Evolutionary conservation across 495 filamentous ascomycete genomes (phyloP).

Genomic region (Penicillium dipodomyicola): DNA sequence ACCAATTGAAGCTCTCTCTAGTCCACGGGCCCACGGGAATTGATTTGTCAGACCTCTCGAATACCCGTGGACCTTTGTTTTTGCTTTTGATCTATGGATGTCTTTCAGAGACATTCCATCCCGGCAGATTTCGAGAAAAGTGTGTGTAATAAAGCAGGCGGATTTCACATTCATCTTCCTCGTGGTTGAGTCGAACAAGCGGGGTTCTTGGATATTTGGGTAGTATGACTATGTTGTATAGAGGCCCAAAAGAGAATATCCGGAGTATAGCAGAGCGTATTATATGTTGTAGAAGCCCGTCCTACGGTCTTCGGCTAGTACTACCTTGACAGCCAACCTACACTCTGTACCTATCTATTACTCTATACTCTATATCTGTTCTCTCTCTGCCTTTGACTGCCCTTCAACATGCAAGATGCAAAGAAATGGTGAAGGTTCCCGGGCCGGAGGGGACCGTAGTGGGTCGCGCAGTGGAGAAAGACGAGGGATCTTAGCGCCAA

Average conservation of each 20-base stretch:
- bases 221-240: slow-evolving; percentile 8
- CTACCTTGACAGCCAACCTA: neutral
- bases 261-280: slow-evolving; percentile 3
- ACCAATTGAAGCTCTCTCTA: neutral
- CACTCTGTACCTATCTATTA: neutral
- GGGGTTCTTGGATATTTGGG: slow-evolving; percentile 15
- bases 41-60: slow-evolving; percentile 19
- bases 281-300: no score
- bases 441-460: slow-evolving; percentile 34
- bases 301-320: no score
- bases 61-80: neutral
- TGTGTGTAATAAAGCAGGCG: slow-evolving; percentile 5
- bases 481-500: slow-evolving; percentile 23
- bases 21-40: no score
- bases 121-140: slow-evolving; percentile 1
- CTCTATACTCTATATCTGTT: neutral
- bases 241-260: slow-evolving; percentile 14
- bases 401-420: slow-evolving; percentile 18
- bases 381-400: neutral
- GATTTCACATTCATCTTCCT: slow-evolving; percentile 24
- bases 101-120: slow-evolving; percentile 20
- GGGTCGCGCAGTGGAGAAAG: slow-evolving; percentile 28
- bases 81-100: slow-evolving; percentile 7
- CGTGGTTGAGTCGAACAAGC: slow-evolving; percentile 27
- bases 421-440: slow-evolving; percentile 27